Conservation (phyloP, 2,329 filamentous ascomycete species). For the Bretziella fagacearum region DNA sequence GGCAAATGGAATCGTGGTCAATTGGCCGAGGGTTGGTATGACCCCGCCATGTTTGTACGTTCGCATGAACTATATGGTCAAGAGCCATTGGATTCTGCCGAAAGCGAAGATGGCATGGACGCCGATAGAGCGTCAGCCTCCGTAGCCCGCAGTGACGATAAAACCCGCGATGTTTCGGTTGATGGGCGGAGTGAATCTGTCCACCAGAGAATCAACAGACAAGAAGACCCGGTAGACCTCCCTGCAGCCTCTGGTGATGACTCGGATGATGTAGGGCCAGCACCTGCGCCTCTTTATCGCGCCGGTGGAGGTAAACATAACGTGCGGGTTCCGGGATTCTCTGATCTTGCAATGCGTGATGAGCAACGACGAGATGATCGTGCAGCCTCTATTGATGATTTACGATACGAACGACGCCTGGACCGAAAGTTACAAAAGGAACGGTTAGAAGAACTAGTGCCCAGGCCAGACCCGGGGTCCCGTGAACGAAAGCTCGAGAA, state of each 20-base stretch:
- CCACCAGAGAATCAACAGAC: no score
- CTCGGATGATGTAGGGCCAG: slow-evolving; percentile 11
- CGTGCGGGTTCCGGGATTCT: slow-evolving; percentile 49
- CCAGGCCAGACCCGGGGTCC: slow-evolving; percentile 67
- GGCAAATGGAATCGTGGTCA: slow-evolving; percentile 83
- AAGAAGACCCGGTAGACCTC: not conserved
- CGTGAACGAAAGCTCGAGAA: slow-evolving; percentile 79
- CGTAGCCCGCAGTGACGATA: not conserved
- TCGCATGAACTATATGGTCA: slow-evolving; percentile 12
- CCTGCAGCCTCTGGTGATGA: slow-evolving; percentile 15
- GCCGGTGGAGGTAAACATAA: slow-evolving; percentile 28
- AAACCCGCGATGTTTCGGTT: not conserved
- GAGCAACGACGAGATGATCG: slow-evolving; percentile 35
- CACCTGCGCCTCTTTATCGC: slow-evolving; percentile 17
- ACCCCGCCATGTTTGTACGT: slow-evolving; percentile 46
- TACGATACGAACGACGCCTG: slow-evolving; percentile 43
- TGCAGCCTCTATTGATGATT: slow-evolving; percentile 28
- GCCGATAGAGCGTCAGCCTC: not conserved
- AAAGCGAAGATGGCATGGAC: not conserved
- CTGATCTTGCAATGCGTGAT: slow-evolving; percentile 52
- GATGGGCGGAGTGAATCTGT: not conserved
- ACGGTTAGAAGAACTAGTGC: slow-evolving; percentile 61
- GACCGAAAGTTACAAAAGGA: slow-evolving; percentile 54
- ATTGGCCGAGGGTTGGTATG: slow-evolving; percentile 85
- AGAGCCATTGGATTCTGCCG: slow-evolving; percentile 5